Conservation (phyloP, 306 rosid genomes). For the Mimosa pudica region DNA sequence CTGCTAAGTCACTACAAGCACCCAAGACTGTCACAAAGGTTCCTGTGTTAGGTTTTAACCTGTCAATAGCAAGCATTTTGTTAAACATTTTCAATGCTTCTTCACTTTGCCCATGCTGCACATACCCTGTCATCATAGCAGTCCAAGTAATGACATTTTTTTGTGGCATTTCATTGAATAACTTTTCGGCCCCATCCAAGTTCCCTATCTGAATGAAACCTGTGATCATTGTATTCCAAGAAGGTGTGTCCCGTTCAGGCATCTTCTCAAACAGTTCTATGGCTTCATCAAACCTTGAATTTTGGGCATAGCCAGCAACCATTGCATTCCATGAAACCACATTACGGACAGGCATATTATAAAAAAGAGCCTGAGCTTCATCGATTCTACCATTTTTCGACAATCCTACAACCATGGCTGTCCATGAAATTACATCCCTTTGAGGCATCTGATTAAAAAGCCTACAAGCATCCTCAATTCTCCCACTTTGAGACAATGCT, state of each 20-base stretch:
- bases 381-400: conserved; percentile 43
- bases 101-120: conserved; percentile 49
- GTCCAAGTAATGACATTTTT: conserved; percentile 57
- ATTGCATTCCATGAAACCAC: conserved; percentile 35
- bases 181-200: conserved; percentile 40
- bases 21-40: conserved; percentile 54
- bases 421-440: conserved; percentile 56
- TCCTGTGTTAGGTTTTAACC: conserved; percentile 50
- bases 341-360: conserved; percentile 47
- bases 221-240: conserved; percentile 55
- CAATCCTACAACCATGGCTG: conserved; percentile 49
- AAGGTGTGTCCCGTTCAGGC: conserved; percentile 52
- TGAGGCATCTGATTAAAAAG: conserved; percentile 43
- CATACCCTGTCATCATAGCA: conserved; percentile 57
- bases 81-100: conserved; percentile 44
- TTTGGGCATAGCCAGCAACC: conserved; percentile 47
- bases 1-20: conserved; percentile 57
- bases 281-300: conserved; percentile 49
- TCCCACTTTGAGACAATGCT: conserved; percentile 45
- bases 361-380: conserved; percentile 47
- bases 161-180: conserved; percentile 45
- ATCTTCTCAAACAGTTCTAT: conserved; percentile 45
- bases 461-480: conserved; percentile 40
- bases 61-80: conserved; percentile 41
- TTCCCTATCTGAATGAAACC: conserved; percentile 47